Base-by-base conservation (phyloP, 306 rosid species). In the Quercus mongolica region DNA sequence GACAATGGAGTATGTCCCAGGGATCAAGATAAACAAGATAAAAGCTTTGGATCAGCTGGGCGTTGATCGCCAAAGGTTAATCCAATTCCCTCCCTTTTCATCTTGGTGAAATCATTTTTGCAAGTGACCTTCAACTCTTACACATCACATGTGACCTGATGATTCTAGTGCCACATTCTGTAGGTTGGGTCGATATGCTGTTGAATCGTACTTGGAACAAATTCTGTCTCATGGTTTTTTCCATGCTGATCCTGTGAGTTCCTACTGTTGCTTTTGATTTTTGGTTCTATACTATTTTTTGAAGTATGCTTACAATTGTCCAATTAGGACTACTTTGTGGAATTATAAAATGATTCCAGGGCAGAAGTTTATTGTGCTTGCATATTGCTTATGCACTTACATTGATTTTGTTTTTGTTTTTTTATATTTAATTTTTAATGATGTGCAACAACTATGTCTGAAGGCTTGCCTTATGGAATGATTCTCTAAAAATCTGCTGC, bases 1-100 rank as follows among this genome's bases (percentile, higher is more conserved):
- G 87, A 96, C 99, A 62, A 96, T 96, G 99, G 99, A 96, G 83
- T 96, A 96, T 85, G 99, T 96, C 85, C 99, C 99, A 19, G 99
- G 99, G 84, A 93, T 96, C 75, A 96, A 96, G 86, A 96, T 96
- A 83, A 96, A 96, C 88, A 96, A 91, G 88, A 89, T 89, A 82
- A 81, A 91, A 90, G 99, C 99, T 69, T 80, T 96, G 85, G 99
- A 96, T 90, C 88, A 96, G 80, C 90, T 96, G 81, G 99, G 99
- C 71, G 89, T 96, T 89, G 97, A 96, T 84, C 92, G 99, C 59
- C 70, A 90, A 89, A 92, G 92, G 99, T 96, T 74, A 74, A 31
- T 61, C 69, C 63, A 80, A 71, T 73, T 69, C 74, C 52, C 74
- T 38, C 17, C 55, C 67, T 67, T 67, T 54, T 73, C 68, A 73